A percentile compares a stretch with the other conserved stretches of the same genome.
These are phyloP conservation scores for Scenedesmus sp. DNA, from an alignment of 163 green algal genomes.

Conservation along the genomic window DNA sequence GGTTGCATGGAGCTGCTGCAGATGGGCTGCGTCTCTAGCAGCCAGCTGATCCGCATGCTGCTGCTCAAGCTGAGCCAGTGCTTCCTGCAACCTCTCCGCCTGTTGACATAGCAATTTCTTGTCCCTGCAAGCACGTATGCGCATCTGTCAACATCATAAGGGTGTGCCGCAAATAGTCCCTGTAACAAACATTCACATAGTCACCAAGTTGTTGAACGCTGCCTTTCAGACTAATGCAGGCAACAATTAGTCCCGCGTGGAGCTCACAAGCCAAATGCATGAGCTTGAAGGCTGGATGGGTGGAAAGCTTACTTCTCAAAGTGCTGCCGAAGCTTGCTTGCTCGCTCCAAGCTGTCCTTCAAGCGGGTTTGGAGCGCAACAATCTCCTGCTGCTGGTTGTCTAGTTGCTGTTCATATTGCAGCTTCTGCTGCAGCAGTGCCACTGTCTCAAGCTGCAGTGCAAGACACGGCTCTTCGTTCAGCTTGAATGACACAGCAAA, in stretches of 20 bases:
- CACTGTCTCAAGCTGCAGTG: slow-evolving; percentile 29
- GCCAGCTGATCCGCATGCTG: slow-evolving; percentile 23
- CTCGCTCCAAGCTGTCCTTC: slow-evolving; percentile 43
- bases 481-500: neutral
- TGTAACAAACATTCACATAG: no score
- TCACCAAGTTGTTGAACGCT: no score
- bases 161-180: no score
- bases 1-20: slow-evolving; percentile 12
- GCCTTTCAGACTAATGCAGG: neutral
- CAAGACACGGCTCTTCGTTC: neutral
- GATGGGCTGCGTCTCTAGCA: neutral
- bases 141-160: neutral
- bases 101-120: slow-evolving; percentile 25
- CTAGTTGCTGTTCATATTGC: slow-evolving; percentile 21
- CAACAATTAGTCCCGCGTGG: neutral
- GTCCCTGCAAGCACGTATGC: slow-evolving; percentile 20
- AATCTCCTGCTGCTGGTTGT: slow-evolving; percentile 11
- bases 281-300: neutral
- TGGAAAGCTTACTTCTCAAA: neutral
- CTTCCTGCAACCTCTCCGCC: neutral
- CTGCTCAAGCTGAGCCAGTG: neutral
- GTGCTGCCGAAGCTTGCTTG: slow-evolving; percentile 40
- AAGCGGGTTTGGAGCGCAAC: neutral
- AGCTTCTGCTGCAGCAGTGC: slow-evolving; percentile 42
- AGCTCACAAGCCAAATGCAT: no score